Conservation (phyloP, 2,329 filamentous ascomycete genomes). For the Sporothrix dimorphospora region DNA sequence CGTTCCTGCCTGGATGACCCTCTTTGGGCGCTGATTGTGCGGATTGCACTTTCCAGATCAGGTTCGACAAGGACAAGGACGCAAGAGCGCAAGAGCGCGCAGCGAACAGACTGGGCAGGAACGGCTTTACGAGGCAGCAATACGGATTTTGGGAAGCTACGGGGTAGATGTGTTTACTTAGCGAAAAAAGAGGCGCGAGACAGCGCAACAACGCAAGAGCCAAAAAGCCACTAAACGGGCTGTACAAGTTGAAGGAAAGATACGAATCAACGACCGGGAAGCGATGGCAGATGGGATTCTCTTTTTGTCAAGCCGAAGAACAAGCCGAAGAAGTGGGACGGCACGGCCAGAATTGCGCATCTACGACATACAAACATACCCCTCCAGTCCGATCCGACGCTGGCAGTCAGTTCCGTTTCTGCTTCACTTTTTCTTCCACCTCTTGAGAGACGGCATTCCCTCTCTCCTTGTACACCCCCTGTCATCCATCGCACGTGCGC, state of each 20-base stretch:
- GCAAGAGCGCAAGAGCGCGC: not conserved
- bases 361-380: not conserved
- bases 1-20: conserved; percentile 13
- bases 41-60: conserved; percentile 7
- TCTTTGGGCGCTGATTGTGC: conserved; percentile 6
- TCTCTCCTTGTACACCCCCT: not conserved
- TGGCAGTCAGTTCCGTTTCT: not conserved
- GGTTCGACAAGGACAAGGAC: not conserved
- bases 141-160: not conserved
- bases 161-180: not conserved
- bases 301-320: conserved; percentile 21
- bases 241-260: not conserved
- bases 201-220: not conserved
- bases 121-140: not conserved
- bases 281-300: not conserved
- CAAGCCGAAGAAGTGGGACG: conserved; percentile 24
- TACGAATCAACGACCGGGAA: not conserved
- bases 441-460: not conserved
- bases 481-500: conserved; percentile 1
- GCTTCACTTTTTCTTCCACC: conserved; percentile 6
- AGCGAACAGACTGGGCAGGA: not conserved
- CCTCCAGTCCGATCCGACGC: not conserved
- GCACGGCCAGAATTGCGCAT: conserved; percentile 9
- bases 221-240: not conserved
- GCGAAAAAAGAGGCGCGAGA: conserved; percentile 5